Evolutionary conservation across 495 filamentous ascomycete genomes (phyloP), one percentile per base, ranked within the genome.

Genomic region (Bacidia gigantensis): DNA sequence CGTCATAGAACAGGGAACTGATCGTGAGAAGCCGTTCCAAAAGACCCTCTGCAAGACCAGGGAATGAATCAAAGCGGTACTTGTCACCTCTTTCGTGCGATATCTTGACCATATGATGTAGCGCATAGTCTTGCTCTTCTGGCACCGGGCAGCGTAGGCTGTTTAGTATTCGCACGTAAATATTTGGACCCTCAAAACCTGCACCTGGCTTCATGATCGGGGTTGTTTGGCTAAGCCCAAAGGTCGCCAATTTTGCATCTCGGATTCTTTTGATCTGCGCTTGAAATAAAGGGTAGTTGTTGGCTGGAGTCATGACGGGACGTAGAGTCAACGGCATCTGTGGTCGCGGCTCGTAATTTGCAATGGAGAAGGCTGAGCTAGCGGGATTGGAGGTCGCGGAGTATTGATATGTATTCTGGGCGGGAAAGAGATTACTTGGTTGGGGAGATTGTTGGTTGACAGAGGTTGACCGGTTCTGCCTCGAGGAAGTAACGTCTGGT

Each of bases 11-110:
- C 2, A 94, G 66, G 20, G 70, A 74, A 49, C 80, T 81, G 38
- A 92, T 71, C 45, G 84, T 77, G 18, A 94, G 71, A 3, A 84
- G 78, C 61, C 88, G 90, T 57, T 86, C 82, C 57, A 95, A 83
- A 22, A 99, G 72, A 11, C 84, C 84, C 62, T 97, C 92, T 1
- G 87, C 87, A 32, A 99, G 72, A 26, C 87, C 80, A n/a, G 84
- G 81, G 60, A 95, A 96, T 2, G 82, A 80, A 52, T 95, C 89
- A 53, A 95, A 95, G 56, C 85, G 84, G 66, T 93, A 95, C 61
- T 95, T 95, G 62, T 97, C 93, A 25, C 89, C 90, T 26, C 87
- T 76, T 64, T 96, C 89, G 51, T 86, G 88, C 0, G 89, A 95
- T 17, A 95, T 95, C 63, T 95, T 92, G 52, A 97, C 89, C 11